Evolutionary conservation across 768 basidiomycete species (phyloP), one percentile per base, ranked within the genome.

Genomic region (Phlebiopsis flavidoalba): DNA sequence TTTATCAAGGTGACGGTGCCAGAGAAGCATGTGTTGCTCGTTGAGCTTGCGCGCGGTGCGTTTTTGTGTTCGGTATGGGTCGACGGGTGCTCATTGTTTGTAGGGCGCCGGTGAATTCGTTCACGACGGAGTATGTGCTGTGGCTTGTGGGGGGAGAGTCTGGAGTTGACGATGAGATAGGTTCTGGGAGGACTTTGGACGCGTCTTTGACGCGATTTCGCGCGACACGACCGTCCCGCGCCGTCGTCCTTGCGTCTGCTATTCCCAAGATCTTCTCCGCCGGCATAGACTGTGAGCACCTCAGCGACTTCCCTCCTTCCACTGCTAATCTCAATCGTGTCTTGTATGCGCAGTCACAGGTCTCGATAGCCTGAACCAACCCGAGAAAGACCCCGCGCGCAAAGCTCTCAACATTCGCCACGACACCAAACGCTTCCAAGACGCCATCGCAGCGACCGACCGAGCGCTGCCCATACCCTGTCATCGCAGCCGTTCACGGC

Each of bases 401-500:
- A 73, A 74, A 0, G 82, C 86, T 0, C 69, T 87, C 2, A 69
- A 75, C 5, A 74, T 80, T 5, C 78, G 83, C 21, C 70, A 79
- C 15, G 73, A 78, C 62, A 71, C 91, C 40, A 69, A 73, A 3
- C 72, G 74, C 43, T 91, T 95, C 72, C 94, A 97, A 75, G 69
- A 74, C 19, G 83, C 84, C 31, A 89, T 96, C 47, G 76, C 83
- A 0, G 77, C 87, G 0, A 83, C 92, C n/a, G n/a, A 0, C n/a
- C n/a, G 85, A 88, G 62, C 75, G 81, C 11, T 87, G 86, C 58
- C 79, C 80, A 0, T 86, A 89, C 69, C 94, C 95, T 0, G 90
- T 96, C 59, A 89, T 97, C 47, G 89, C 77, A 0, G 93, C 94
- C 0, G 75, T 90, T 0, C 88, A 93, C 65, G 94, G 93, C 0